phyloP scores from a whole-genome alignment of 179 eudicot species.

The Beta corolliflora region DNA sequence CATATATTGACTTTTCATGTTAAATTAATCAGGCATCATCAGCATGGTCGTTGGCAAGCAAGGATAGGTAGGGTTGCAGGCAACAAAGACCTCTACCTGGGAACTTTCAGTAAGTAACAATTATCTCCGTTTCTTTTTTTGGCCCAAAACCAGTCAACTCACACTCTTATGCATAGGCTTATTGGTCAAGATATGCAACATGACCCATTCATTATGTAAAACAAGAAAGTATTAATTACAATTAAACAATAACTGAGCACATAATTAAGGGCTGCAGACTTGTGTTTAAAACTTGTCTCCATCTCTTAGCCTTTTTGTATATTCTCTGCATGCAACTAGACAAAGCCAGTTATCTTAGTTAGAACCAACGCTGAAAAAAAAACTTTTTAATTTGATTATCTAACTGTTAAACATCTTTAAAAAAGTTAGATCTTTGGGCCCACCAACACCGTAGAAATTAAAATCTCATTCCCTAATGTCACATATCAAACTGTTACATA shows the following conservation, averaged over 20 bases:
- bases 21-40: conserved; percentile 65
- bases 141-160: too few relatives aligned
- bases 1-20: not conserved
- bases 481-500: too few relatives aligned
- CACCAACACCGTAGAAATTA: too few relatives aligned
- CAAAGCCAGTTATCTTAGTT: not conserved
- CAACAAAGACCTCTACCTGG: conserved; percentile 93
- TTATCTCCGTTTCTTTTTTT: not conserved
- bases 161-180: not conserved
- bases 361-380: not conserved
- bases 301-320: not conserved
- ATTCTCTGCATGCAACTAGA: not conserved
- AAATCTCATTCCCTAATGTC: too few relatives aligned
- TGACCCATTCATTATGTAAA: not conserved
- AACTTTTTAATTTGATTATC: too few relatives aligned
- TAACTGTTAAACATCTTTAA: too few relatives aligned
- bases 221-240: not conserved
- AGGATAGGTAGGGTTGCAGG: conserved; percentile 96
- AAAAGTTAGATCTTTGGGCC: too few relatives aligned
- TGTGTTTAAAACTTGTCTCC: not conserved
- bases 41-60: conserved; percentile 98
- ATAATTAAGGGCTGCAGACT: not conserved
- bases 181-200: not conserved
- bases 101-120: conserved; percentile 79
- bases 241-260: not conserved